Evolutionary conservation across 2,329 filamentous ascomycete genomes (phyloP).

Genomic region (Ceratocystis eucalypticola): DNA sequence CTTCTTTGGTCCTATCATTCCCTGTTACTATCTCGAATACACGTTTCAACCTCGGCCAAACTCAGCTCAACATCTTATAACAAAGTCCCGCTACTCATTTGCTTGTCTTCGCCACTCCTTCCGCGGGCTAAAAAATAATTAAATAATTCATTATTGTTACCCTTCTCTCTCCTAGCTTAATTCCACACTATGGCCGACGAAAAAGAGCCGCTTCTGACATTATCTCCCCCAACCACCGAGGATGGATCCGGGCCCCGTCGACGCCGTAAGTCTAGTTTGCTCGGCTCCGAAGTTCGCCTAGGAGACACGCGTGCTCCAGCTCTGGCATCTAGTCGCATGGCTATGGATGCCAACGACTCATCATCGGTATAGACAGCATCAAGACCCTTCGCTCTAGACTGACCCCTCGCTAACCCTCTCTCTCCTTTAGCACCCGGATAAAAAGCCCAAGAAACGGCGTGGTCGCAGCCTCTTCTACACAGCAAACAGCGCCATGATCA

Average conservation of each 20-base stretch:
- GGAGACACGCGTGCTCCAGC: conserved; percentile 44
- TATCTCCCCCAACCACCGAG: conserved; percentile 4
- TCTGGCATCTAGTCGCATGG: conserved; percentile 39
- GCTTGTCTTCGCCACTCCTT: not conserved
- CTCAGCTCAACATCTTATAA: no score
- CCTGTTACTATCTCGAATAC: no score
- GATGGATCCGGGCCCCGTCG: conserved; percentile 29
- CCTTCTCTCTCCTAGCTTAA: not conserved
- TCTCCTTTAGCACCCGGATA: conserved; percentile 8
- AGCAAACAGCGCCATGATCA: conserved; percentile 42
- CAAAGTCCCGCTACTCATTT: no score
- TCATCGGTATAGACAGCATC: conserved; percentile 8
- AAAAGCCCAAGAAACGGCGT: conserved; percentile 40
- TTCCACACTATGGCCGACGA: not conserved
- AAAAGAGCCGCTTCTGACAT: not conserved
- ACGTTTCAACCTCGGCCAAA: no score
- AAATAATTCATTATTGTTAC: not conserved
- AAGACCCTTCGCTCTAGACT: conserved; percentile 1
- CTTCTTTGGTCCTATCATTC: no score
- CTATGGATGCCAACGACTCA: conserved; percentile 26
- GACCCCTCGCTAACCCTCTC: not conserved
- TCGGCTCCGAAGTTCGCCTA: conserved; percentile 39
- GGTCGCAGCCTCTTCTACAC: conserved; percentile 35
- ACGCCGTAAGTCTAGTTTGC: conserved; percentile 42
- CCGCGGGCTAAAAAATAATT: not conserved